Percentiles rank a stretch among this genome's conserved stretches.
Conservation (phyloP, 768 basidiomycete genomes). For the Russula sp. region DNA sequence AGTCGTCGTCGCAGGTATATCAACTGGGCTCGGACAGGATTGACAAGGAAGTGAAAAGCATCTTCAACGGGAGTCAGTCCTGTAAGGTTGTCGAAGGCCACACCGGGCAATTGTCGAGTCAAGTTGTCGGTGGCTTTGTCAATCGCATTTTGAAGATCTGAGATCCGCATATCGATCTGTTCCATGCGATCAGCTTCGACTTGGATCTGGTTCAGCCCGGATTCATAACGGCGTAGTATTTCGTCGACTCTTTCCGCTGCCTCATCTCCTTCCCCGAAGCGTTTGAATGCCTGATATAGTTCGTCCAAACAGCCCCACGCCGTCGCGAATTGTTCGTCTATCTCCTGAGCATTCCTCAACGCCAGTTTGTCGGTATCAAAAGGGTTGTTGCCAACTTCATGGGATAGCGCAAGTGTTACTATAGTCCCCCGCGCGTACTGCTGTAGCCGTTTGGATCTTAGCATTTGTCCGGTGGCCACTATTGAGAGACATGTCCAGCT, state of each 20-base stretch:
- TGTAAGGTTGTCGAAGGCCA: not conserved
- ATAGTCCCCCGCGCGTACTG: not conserved
- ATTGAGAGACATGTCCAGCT: slow-evolving; percentile 21
- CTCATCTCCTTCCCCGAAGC: not conserved
- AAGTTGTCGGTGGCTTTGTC: slow-evolving; percentile 5
- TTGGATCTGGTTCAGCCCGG: not conserved
- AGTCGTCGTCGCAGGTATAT: not conserved
- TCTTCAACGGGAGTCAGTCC: not conserved
- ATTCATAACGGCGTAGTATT: not conserved
- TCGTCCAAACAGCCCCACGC: slow-evolving; percentile 8
- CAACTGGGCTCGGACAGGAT: not conserved
- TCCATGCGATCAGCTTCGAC: not conserved
- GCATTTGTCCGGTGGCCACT: slow-evolving; percentile 9
- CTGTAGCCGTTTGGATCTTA: not conserved
- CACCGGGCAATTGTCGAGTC: slow-evolving; percentile 11
- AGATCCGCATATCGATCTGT: not conserved
- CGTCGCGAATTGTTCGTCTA: slow-evolving; percentile 7
- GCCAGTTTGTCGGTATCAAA: slow-evolving; percentile 1
- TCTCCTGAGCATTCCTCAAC: not conserved
- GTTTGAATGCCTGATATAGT: not conserved
- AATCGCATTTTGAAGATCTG: not conserved
- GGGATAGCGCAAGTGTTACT: not conserved
- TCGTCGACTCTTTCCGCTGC: not conserved
- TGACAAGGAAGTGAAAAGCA: not conserved
- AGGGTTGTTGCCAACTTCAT: not conserved